Evolutionary conservation across 73 alveolate species (phyloP).

Genomic region (Tetrahymena malaccensis): DNA sequence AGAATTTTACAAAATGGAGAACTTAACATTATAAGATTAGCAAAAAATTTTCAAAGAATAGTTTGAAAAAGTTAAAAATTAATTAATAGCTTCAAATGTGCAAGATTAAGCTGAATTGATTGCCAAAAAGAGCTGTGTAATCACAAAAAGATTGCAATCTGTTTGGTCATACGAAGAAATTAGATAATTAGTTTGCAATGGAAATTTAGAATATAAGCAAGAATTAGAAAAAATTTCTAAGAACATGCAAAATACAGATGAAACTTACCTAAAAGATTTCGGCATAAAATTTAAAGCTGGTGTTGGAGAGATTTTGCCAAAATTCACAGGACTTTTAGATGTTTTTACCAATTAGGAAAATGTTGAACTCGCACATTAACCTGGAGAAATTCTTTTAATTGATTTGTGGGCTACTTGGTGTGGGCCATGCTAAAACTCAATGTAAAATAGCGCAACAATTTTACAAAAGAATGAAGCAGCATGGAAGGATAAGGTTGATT

Average conservation of each 20-base stretch:
- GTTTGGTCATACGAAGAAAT: not conserved
- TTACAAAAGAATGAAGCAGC: not conserved
- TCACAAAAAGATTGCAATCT: not conserved
- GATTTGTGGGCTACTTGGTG: conserved; percentile 43
- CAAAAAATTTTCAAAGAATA: not conserved
- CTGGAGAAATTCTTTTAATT: conserved; percentile 10
- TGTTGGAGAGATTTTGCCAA: not conserved
- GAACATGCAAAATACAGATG: not conserved
- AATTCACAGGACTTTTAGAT: not conserved
- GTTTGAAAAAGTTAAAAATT: not conserved
- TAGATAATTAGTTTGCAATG: not conserved
- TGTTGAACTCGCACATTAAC: not conserved
- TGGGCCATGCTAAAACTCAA: conserved; percentile 23
- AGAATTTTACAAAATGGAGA: not conserved
- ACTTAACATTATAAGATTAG: not conserved
- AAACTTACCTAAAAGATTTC: not conserved
- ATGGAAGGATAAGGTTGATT: not conserved
- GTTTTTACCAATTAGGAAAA: not conserved
- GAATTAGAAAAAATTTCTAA: not conserved
- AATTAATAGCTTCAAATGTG: not conserved
- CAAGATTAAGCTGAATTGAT: not conserved
- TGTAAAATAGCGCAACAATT: not conserved
- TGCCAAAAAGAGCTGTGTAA: not conserved
- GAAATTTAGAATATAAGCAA: not conserved
- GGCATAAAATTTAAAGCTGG: not conserved